These are phyloP conservation scores for Metarhizium guizhouense DNA, from an alignment of 2,329 filamentous ascomycete genomes.

Conservation along the genomic window DNA sequence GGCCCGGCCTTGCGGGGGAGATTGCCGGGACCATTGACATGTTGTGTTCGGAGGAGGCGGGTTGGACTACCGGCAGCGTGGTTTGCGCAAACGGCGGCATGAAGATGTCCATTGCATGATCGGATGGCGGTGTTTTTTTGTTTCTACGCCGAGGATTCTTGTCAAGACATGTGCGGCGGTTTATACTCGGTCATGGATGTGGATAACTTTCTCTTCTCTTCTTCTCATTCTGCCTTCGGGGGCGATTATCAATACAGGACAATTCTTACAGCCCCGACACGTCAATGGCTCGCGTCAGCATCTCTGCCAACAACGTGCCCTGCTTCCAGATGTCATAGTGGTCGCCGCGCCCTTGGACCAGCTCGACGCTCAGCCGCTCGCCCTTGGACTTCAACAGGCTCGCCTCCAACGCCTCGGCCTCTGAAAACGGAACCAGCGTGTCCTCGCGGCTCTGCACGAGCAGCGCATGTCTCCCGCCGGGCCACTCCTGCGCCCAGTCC, in stretches of 20 bases:
- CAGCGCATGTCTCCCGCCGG: constrained; percentile 5
- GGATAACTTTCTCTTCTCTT: too few species aligned
- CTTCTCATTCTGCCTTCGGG: too few species aligned
- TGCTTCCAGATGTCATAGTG: constrained; percentile 4
- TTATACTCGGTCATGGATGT: background rate
- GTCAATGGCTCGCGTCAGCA: background rate
- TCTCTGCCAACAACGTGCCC: constrained; percentile 1
- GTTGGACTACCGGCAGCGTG: constrained; percentile 62
- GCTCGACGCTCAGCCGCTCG: background rate
- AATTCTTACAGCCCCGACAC: background rate
- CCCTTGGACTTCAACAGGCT: background rate
- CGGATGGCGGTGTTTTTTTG: background rate
- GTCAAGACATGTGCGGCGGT: too few species aligned
- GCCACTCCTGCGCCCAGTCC: constrained; percentile 7
- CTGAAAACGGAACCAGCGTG: constrained; percentile 6
- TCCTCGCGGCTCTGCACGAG: constrained; percentile 9
- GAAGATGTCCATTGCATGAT: constrained; percentile 28
- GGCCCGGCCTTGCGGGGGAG: constrained; percentile 35
- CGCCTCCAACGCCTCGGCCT: constrained; percentile 6
- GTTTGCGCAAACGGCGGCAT: constrained; percentile 59
- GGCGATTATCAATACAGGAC: background rate
- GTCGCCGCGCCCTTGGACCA: constrained; percentile 1
- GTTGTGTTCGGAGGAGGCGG: constrained; percentile 56
- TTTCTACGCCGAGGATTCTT: background rate
- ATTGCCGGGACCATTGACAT: constrained; percentile 63